A percentile compares a stretch with the other conserved stretches of the same genome.
Evolutionary conservation across 2,329 filamentous ascomycete species (phyloP).

Genomic region (Apiospora hydei): DNA sequence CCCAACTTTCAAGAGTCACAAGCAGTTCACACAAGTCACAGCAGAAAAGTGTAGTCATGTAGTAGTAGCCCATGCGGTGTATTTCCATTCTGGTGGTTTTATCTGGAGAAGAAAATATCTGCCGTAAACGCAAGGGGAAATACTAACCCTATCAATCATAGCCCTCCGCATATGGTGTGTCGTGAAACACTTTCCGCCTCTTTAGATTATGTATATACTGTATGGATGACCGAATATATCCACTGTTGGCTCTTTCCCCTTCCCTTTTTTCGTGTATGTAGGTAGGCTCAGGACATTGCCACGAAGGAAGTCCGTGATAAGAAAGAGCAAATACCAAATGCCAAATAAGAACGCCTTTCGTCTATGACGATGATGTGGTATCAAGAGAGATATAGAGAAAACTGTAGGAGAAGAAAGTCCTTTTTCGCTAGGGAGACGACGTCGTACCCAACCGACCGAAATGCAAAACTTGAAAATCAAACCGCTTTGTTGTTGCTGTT

Average conservation of each 20-base stretch:
- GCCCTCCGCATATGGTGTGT: not conserved
- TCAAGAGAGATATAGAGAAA: constrained; percentile 1
- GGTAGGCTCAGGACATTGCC: not conserved
- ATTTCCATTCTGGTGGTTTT: constrained; percentile 6
- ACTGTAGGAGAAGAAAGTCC: not conserved
- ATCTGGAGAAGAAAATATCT: constrained; percentile 5
- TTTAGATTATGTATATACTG: constrained; percentile 20
- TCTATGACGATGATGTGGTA: constrained; percentile 13
- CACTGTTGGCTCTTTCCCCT: not conserved
- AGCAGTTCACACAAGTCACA: not conserved
- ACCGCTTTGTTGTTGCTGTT: not conserved
- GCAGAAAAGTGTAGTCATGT: not conserved
- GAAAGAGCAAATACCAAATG: constrained; percentile 1
- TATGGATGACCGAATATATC: not conserved
- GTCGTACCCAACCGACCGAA: not conserved
- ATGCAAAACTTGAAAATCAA: not conserved
- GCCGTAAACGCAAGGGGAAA: not conserved
- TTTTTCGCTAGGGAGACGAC: constrained; percentile 2
- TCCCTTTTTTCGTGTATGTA: not conserved
- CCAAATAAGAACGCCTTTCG: constrained; percentile 13
- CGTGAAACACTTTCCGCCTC: constrained; percentile 9
- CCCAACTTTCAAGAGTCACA: not conserved
- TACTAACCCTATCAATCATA: constrained; percentile 15
- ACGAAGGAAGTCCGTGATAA: not conserved
- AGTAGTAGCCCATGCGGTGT: constrained; percentile 1